Evolutionary conservation across 306 rosid genomes (phyloP), one percentile per base, ranked within the genome.

Genomic region (Ammopiptanthus mongolicus): DNA sequence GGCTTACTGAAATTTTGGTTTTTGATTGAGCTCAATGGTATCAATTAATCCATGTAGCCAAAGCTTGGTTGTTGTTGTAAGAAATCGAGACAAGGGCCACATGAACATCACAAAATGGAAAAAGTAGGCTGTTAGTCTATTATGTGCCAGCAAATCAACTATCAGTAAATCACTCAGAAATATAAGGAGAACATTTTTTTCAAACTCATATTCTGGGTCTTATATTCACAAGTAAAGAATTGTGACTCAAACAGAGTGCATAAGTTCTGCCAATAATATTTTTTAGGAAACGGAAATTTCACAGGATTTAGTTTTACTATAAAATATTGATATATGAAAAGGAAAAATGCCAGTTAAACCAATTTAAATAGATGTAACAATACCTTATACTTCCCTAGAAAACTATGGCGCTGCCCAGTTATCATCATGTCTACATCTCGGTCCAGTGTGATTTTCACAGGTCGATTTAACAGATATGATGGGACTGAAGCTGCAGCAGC

Each of bases 331-430:
- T n/a, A 47, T 18, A 37, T 44, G 22, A 25, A 63, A 65, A 39
- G 65, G 52, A 50, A 78, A 59, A 44, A 41, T 18, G 44, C 66
- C 17, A 66, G 62, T 41, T 71, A 61, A 69, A 74, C 60, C 57
- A 48, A 70, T 29, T 41, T 50, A 36, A 74, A 58, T 10, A 70
- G 21, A 9, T 46, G 19, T 51, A 71, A 70, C 25, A 34, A 74
- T 87, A 93, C 97, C 98, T 95, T 90, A 81, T 95, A 95, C 82
- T 91, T 95, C 58, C 98, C 98, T 7, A 91, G 78, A 83, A 95
- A 95, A 88, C 98, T 95, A 84, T 95, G 98, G 8, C 98, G 93
- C 31, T 95, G 98, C 81, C 97, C 96, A 69, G 91, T 60, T 71
- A 87, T 87, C 96, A 88, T 90, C 97, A 95, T 95, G 84, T 95